Evolutionary conservation across 768 basidiomycete genomes (phyloP).

Genomic region (Psilocybe azurescens): DNA sequence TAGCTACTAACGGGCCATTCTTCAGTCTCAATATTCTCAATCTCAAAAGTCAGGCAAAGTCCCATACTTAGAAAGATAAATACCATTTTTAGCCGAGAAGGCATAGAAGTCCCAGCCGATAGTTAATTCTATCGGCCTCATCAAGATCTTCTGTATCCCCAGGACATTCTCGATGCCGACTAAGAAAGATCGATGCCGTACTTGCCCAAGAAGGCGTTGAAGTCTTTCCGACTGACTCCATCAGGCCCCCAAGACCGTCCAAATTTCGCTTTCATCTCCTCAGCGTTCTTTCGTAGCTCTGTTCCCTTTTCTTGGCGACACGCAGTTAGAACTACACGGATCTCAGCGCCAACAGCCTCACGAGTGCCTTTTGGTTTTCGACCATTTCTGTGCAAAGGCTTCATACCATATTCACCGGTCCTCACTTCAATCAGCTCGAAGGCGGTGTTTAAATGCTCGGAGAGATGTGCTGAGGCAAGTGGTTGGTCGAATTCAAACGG

Average conservation of each 20-base stretch:
- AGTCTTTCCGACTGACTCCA: slow-evolving; percentile 10
- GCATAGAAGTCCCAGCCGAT: too few relatives aligned
- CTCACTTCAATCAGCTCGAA: slow-evolving; percentile 19
- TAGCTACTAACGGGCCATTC: too few relatives aligned
- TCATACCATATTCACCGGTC: slow-evolving; percentile 11
- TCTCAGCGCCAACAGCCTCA: slow-evolving; percentile 14
- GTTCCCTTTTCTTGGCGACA: slow-evolving; percentile 8
- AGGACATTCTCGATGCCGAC: too few relatives aligned
- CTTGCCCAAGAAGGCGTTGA: not conserved
- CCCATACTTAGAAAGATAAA: too few relatives aligned
- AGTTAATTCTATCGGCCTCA: too few relatives aligned
- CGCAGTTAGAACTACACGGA: slow-evolving; percentile 13
- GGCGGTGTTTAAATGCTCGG: slow-evolving; percentile 11
- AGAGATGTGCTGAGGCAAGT: slow-evolving; percentile 6
- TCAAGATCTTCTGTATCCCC: too few relatives aligned
- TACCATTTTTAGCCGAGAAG: too few relatives aligned
- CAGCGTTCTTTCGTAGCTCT: slow-evolving; percentile 9
- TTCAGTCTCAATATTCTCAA: too few relatives aligned
- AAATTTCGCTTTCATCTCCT: slow-evolving; percentile 3
- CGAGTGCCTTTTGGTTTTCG: slow-evolving; percentile 12
- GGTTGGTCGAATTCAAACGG: slow-evolving; percentile 20
- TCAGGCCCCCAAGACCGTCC: slow-evolving; percentile 7
- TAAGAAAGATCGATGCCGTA: not conserved
- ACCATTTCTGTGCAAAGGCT: slow-evolving; percentile 12
- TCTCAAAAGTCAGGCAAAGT: too few relatives aligned